Evolutionary conservation across 257 asterid genomes (phyloP), one percentile per base, ranked within the genome.

Genomic region (Primulina eburnea): DNA sequence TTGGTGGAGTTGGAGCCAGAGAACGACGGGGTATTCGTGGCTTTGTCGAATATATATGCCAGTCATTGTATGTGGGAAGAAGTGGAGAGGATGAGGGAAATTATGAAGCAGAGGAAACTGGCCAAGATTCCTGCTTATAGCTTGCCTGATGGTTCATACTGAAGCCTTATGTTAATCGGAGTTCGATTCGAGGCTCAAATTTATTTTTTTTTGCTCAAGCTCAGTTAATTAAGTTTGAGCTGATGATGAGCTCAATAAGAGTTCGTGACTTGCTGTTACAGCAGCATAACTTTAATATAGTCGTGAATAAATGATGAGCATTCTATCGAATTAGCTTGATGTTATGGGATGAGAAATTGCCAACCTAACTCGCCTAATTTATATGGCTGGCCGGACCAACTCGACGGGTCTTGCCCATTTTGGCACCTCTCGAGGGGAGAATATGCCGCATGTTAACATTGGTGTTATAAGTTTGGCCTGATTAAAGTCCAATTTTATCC

Each of bases 41-140:
- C 78, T 67, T 69, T 93, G 76, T 90, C 98, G 21, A 93, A 93
- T 82, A 90, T 90, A 24, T 93, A 93, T 63, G 98, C 97, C 4
- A 81, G 80, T 69, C 81, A 84, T 78, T 87, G 84, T 24, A 76
- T 83, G 85, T 93, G 98, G 98, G 78, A 80, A 65, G 94, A 87
- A 67, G 96, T 83, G 8, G 88, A 84, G 89, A 79, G 84, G 66
- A 69, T 84, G 30, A 85, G 56, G 20, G 2, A 50, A 50, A 50
- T 50, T 50, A 50, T 50, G 57, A 50, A 50, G 57, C 57, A 14
- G 55, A 43, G n/a, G 3, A 43, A 43, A 43, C 55, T 90, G 78
- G 83, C 78, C 30, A 92, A 87, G 72, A 21, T 87, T 75, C 57
- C 57, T 50, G 57, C 57, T 6, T 50, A 50, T 17, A 50, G 57